A percentile compares a stretch with the other conserved stretches of the same genome.
Evolutionary conservation across 306 rosid species (phyloP).

Genomic region (Psophocarpus tetragonolobus): DNA sequence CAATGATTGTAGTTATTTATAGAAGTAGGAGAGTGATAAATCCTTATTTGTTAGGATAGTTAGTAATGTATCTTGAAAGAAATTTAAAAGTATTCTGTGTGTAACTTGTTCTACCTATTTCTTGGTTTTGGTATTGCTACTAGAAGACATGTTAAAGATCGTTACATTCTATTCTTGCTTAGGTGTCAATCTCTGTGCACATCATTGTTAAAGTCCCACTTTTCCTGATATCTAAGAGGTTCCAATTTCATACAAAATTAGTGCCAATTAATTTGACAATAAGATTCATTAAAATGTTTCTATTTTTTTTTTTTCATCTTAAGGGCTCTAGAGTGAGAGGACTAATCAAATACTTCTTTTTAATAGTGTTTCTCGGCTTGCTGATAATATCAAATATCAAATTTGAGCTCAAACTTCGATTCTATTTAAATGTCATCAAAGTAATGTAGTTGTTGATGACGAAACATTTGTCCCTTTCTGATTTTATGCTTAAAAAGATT

Average conservation of each 20-base stretch:
- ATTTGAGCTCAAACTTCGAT: not conserved
- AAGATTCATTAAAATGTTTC: not conserved
- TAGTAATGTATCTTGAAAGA: not conserved
- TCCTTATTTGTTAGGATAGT: not conserved
- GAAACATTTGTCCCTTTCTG: not conserved
- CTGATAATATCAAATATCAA: not conserved
- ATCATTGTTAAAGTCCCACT: not conserved
- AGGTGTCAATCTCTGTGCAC: not conserved
- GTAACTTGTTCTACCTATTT: slow-evolving; percentile 1
- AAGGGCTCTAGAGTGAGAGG: not conserved
- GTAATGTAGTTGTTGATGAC: not conserved
- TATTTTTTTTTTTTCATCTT: not conserved
- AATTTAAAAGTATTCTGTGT: not conserved
- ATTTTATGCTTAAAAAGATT: not conserved
- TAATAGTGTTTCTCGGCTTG: not conserved
- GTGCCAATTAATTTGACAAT: slow-evolving; percentile 8
- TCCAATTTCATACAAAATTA: not conserved
- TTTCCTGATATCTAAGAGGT: slow-evolving; percentile 11
- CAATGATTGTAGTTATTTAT: not conserved
- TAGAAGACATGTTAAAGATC: not conserved
- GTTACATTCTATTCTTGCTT: not conserved
- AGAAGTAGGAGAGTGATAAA: not conserved
- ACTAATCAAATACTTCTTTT: not conserved
- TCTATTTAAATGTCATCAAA: not conserved
- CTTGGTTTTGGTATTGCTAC: not conserved